These are phyloP conservation scores for Talaromyces atroroseus DNA, from an alignment of 2,329 filamentous ascomycete genomes.

Conservation along the genomic window DNA sequence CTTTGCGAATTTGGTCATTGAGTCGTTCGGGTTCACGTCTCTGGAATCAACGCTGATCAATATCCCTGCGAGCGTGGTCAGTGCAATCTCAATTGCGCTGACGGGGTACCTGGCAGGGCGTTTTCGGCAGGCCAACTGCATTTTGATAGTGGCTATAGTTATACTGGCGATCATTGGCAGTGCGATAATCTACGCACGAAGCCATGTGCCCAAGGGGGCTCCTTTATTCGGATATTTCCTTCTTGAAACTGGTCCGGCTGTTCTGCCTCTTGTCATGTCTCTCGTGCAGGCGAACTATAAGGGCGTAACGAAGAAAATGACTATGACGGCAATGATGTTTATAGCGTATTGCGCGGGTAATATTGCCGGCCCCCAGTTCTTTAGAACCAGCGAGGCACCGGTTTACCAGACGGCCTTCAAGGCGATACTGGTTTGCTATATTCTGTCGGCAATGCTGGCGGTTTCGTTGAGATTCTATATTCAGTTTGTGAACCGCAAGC, in stretches of 20 bases:
- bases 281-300: conserved; percentile 40
- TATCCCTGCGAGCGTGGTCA: conserved; percentile 54
- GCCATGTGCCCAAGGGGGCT: conserved; percentile 37
- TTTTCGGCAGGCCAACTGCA: background rate
- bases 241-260: conserved; percentile 48
- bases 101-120: conserved; percentile 9
- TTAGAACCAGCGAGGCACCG: conserved; percentile 46
- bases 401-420: conserved; percentile 36
- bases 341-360: conserved; percentile 52
- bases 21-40: conserved; percentile 45
- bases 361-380: conserved; percentile 52
- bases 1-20: conserved; percentile 46
- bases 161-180: conserved; percentile 4
- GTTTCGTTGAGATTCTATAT: conserved; percentile 52
- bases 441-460: conserved; percentile 48
- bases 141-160: conserved; percentile 6
- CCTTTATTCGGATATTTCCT: conserved; percentile 55
- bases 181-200: conserved; percentile 11
- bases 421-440: conserved; percentile 54
- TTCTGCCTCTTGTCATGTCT: conserved; percentile 47
- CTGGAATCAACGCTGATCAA: conserved; percentile 54
- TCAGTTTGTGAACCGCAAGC: conserved; percentile 49
- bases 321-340: conserved; percentile 47
- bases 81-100: conserved; percentile 46
- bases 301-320: conserved; percentile 52